Evolutionary conservation across 805 yeast genomes (phyloP), one percentile per base, ranked within the genome.

Genomic region (Myxozyma monticola): DNA sequence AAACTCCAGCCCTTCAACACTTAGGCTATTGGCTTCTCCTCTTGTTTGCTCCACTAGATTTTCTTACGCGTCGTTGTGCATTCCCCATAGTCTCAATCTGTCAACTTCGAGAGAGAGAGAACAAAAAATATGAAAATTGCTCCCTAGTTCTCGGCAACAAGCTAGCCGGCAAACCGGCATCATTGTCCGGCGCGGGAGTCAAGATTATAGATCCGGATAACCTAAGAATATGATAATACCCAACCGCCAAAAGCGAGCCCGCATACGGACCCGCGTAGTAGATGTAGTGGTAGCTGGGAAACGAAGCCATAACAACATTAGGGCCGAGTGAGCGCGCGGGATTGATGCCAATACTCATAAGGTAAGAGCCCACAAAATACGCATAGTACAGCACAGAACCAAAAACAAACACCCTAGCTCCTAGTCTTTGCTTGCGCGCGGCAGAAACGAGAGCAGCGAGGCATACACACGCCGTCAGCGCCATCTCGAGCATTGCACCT

Each of bases 301-400:
- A 88, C 21, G 79, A 74, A 49, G 68, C 74, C 48, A 78, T 77
- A 51, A 89, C 95, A 53, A 87, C 73, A 66, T 83, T 78, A 45
- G 96, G 95, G 65, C 96, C 96, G 49, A 88, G 78, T 28, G 87
- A 74, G 76, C 96, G 81, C 39, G 96, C 96, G 50, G 96, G 96
- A 77, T 88, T 88, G 65, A 87, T 75, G 67, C 96, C 96, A 33
- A 95, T 95, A 67, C 96, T 96, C 43, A 95, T 85, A 74, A 79
- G 84, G 78, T 77, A 84, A 49, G 88, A 85, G 66, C 85, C 78
- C 61, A 86, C 76, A 74, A 88, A 78, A 68, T 88, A 95, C 41
- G 84, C 95, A 62, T 87, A 72, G 73, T 88, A 85, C 61, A 88
- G 75, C 25, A 95, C 79, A 48, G 88, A 68, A 68, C 96, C 96